A percentile compares a stretch with the other conserved stretches of the same genome.
These are phyloP conservation scores for Turritis glabra DNA, from an alignment of 345 rosid species.

Conservation along the genomic window DNA sequence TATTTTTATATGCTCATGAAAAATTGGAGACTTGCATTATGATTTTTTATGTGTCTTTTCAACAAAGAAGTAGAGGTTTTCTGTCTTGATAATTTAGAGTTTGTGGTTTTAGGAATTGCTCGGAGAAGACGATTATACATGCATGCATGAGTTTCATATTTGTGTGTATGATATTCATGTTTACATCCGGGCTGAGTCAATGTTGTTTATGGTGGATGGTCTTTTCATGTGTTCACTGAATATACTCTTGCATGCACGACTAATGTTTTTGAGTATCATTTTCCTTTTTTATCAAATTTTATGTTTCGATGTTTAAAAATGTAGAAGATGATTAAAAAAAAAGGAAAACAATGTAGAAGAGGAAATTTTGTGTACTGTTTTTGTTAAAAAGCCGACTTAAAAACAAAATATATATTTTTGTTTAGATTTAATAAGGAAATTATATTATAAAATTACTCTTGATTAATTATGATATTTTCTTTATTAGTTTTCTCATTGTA, in stretches of 20 bases:
- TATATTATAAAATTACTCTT: too few relatives aligned
- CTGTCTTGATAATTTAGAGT: not conserved
- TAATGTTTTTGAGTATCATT: not conserved
- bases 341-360: not conserved
- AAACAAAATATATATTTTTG: too few relatives aligned
- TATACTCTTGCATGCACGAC: not conserved
- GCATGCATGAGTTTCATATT: conserved; percentile 31
- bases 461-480: not conserved
- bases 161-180: not conserved
- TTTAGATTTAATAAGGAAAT: too few relatives aligned
- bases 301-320: not conserved
- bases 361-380: too few relatives aligned
- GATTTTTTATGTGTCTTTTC: conserved; percentile 11
- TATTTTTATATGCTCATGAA: not conserved
- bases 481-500: not conserved
- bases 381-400: too few relatives aligned
- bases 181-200: not conserved
- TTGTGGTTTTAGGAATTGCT: not conserved
- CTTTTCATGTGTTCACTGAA: not conserved
- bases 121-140: conserved; percentile 4
- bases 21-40: not conserved
- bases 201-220: not conserved
- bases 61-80: not conserved
- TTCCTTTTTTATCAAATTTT: not conserved
- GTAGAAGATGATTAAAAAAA: too few relatives aligned